These are phyloP conservation scores for Mycena floridula DNA, from an alignment of 768 basidiomycete species.

Conservation along the genomic window DNA sequence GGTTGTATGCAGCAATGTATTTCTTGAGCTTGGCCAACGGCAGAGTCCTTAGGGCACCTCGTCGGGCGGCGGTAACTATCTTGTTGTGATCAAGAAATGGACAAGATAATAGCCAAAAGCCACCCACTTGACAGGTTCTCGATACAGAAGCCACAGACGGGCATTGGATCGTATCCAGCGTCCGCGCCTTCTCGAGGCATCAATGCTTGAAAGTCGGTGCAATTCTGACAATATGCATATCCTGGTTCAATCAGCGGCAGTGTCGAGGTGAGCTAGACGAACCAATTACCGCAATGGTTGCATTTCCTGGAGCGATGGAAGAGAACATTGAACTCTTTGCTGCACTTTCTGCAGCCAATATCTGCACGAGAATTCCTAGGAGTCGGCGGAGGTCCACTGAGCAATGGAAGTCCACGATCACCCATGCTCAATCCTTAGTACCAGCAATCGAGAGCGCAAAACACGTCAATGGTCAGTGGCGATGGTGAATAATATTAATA, in stretches of 20 bases:
- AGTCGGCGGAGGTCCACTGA: slow-evolving; percentile 59
- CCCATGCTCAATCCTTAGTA: slow-evolving; percentile 2
- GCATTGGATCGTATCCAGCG: slow-evolving; percentile 56
- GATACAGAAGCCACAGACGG: slow-evolving; percentile 72
- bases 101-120: slow-evolving; percentile 1
- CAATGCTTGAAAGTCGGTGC: slow-evolving; percentile 71
- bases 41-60: slow-evolving; percentile 46
- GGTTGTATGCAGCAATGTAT: slow-evolving; percentile 67
- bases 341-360: slow-evolving; percentile 59
- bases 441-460: too few species aligned
- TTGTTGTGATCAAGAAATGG: slow-evolving; percentile 1
- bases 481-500: too few species aligned
- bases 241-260: slow-evolving; percentile 32
- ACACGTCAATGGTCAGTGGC: too few species aligned
- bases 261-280: slow-evolving; percentile 1
- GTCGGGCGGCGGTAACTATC: slow-evolving; percentile 66
- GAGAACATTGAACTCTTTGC: slow-evolving; percentile 64
- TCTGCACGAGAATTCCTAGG: slow-evolving; percentile 22
- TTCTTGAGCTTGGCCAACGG: slow-evolving; percentile 59
- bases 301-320: slow-evolving; percentile 61
- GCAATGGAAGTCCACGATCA: slow-evolving; percentile 54
- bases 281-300: slow-evolving; percentile 67
- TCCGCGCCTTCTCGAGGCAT: slow-evolving; percentile 56
- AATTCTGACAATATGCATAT: slow-evolving; percentile 65
- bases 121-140: slow-evolving; percentile 59